Base-by-base conservation (phyloP, 75 land plant species). In the Cupressus sempervirens region DNA sequence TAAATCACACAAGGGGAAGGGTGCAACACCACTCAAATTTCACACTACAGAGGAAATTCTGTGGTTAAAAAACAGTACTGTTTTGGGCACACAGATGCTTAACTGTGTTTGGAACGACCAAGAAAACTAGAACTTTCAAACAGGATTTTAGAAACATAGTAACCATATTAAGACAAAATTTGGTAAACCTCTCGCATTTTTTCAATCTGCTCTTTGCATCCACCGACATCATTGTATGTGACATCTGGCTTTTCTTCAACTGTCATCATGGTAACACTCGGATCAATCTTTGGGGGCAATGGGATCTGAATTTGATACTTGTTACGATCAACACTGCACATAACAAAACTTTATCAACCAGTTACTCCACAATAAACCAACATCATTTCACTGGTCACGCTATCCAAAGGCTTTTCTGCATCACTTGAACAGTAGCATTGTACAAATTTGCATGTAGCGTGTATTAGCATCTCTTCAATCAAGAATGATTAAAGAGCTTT, bases 221-320 rank as follows among this genome's bases (percentile, higher is more conserved):
- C 99, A 73, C 99, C 99, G 89, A 98, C 96, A 90, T 98, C 99
- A 89, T 98, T 98, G 82, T 98, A 98, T 12, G 99, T 98, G 62
- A 98, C 98, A 90, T 98, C 99, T 23, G 99, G 99, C 89, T 96
- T 98, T 86, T 97, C 99, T 76, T 97, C 99, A 41, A 97, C 99
- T 3, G 99, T 96, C 99, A 98, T 98, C 99, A 98, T 98, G 45
- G 99, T 98, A 15, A 98, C 99, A 88, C 97, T 98, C 1, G 99
- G 99, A 87, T 98, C 99, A 85, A 98, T 98, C 87, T 96, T 98
- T 70, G 99, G 99, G 29, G 99, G 99, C 85, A 98, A 88, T 13
- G 99, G 98, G 85, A 98, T 98, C 83, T 98, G 99, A 56, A 98
- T 98, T 84, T 98, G 99, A 90, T 98, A 98, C 82, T 98, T 98